Evolutionary conservation across 495 filamentous ascomycete genomes (phyloP).

Genomic region (Monascus purpureus): DNA sequence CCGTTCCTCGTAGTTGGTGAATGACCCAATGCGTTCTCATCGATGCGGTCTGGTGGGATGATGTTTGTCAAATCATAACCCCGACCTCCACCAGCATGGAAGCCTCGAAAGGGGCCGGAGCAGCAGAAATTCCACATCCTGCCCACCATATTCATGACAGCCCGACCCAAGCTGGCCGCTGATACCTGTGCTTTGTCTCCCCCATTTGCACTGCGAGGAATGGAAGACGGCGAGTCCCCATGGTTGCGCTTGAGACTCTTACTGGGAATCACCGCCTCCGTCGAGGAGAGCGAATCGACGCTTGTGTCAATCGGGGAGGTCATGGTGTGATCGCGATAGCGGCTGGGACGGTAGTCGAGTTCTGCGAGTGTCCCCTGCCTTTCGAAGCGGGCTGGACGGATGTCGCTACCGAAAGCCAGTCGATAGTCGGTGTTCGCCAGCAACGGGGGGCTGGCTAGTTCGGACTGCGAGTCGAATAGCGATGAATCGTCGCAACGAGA

Average conservation of each 20-base stretch:
- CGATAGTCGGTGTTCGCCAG: constrained; percentile 41
- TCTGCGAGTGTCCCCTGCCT: constrained; percentile 14
- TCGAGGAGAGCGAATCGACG: constrained; percentile 12
- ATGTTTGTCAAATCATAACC: constrained; percentile 41
- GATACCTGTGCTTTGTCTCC: constrained; percentile 8
- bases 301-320: constrained; percentile 19
- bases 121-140: constrained; percentile 77
- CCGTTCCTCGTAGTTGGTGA: constrained; percentile 12
- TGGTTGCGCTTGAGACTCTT: constrained; percentile 26
- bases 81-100: constrained; percentile 69
- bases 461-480: constrained; percentile 11
- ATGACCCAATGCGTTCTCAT: not conserved
- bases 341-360: constrained; percentile 30
- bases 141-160: constrained; percentile 47
- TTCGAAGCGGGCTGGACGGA: constrained; percentile 10
- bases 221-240: constrained; percentile 14
- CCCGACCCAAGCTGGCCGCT: constrained; percentile 28
- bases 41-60: constrained; percentile 3
- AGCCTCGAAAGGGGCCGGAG: constrained; percentile 59
- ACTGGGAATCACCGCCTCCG: constrained; percentile 4
- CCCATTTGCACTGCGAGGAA: not conserved
- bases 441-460: constrained; percentile 23
- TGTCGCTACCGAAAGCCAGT: constrained; percentile 51
- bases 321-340: constrained; percentile 28
- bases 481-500: constrained; percentile 18